Evolutionary conservation across 225 moss, liverwort and hornwort genomes (phyloP), one percentile per base, ranked within the genome.

Genomic region (Polytrichum commune): DNA sequence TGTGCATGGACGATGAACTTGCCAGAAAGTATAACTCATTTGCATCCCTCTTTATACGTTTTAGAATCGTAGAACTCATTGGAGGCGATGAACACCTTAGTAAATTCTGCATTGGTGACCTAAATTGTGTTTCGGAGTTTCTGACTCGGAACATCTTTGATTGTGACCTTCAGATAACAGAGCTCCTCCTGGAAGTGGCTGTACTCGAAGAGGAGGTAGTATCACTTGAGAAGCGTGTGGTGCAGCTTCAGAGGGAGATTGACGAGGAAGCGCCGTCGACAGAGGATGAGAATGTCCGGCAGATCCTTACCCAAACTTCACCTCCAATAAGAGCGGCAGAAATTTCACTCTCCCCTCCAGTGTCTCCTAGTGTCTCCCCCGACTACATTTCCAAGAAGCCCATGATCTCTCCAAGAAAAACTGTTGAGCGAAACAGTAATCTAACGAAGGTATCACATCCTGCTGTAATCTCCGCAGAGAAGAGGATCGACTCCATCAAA

Each of bases 171-270:
- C 83, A 87, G 86, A 83, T 81, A 66, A 81, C 81, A 69, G 81
- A 83, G 64, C 78, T 87, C 60, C 76, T 87, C 60, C 83, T 87
- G 23, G 86, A 87, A 76, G 86, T 87, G 78, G 86, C 86, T 29
- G 83, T 87, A 62, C 86, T 87, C 27, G 86, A 87, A 76, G 86
- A 87, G 78, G 86, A 87, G 74, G 83, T 87, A 35, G 35, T 79
- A 1, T 87, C 80, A 27, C 83, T 87, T 67, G 81, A 87, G 68
- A 87, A 83, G 74, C 86, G 81, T 75, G 80, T 78, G 72, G 55
- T 78, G 29, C 76, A 78, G 55, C 86, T 87, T 72, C 74, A 74
- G 63, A 83, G 23, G 76, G 83, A 87, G 74, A 74, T 87, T 63
- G 74, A 76, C 62, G 76, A 72, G 63, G 83, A 79, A 71, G 23